Conservation (phyloP, 139 green algal species). For the Closterium sp. region DNA sequence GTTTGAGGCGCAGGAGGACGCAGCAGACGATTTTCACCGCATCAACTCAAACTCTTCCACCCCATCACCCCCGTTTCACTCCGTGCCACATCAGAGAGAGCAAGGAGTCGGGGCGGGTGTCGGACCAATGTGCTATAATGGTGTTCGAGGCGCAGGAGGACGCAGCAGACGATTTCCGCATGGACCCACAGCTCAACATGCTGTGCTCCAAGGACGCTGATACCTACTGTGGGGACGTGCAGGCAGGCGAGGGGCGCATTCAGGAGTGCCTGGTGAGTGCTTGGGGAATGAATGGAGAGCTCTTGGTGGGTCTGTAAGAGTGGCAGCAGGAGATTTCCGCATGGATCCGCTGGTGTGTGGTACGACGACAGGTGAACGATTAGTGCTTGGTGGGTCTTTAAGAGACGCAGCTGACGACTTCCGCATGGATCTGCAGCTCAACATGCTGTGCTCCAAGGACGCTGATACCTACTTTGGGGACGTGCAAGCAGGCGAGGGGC, state of each 20-base stretch:
- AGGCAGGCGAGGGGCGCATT: slow-evolving; percentile 5
- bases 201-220: slow-evolving; percentile 21
- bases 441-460: slow-evolving; percentile 6
- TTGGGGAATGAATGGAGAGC: not conserved
- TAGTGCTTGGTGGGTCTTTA: no score
- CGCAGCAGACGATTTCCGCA: slow-evolving; percentile 1
- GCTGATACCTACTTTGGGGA: slow-evolving; percentile 9
- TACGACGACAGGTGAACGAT: no score
- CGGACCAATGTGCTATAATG: not conserved
- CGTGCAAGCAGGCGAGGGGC: not conserved
- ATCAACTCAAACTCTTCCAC: no score
- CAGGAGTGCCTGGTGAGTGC: slow-evolving; percentile 46
- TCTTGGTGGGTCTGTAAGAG: not conserved
- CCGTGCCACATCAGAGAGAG: no score
- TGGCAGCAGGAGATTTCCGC: not conserved
- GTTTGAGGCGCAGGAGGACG: not conserved
- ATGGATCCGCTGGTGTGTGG: not conserved
- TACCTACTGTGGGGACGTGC: slow-evolving; percentile 10
- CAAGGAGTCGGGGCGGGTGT: no score
- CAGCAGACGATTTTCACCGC: not conserved
- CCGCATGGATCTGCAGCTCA: slow-evolving; percentile 19
- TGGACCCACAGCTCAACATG: slow-evolving; percentile 22
- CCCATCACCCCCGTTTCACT: no score
- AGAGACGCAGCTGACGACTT: slow-evolving; percentile 23
- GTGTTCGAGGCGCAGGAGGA: not conserved